Percentiles rank a stretch among this genome's conserved stretches.
Evolutionary conservation across 75 land plant genomes (phyloP).

Genomic region (Cupressus sempervirens): DNA sequence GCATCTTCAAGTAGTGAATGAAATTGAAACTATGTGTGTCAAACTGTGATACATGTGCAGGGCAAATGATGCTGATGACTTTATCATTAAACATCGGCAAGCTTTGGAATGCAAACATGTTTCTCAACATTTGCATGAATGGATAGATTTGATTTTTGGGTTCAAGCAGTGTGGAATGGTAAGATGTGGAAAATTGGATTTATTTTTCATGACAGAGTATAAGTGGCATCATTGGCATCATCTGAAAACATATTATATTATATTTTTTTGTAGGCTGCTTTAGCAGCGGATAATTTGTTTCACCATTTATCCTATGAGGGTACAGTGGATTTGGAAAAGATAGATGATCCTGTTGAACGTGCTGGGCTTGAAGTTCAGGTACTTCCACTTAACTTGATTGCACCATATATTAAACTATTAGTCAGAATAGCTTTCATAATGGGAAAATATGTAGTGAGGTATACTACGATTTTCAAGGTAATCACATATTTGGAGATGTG

Average conservation of each 20-base stretch:
- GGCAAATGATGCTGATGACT: constrained; percentile 40
- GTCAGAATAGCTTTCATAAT: not conserved
- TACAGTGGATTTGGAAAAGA: constrained; percentile 37
- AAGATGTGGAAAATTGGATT: not conserved
- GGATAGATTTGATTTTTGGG: constrained; percentile 50
- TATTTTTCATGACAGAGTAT: not conserved
- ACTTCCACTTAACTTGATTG: not conserved
- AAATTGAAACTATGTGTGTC: not conserved
- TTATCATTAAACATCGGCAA: constrained; percentile 33
- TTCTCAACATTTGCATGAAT: constrained; percentile 31
- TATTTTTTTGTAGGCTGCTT: constrained; percentile 30
- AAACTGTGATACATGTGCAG: constrained; percentile 10
- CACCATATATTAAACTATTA: not conserved
- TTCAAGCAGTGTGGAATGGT: constrained; percentile 41
- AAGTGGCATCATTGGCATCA: not conserved
- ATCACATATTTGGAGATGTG: not conserved
- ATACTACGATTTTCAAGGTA: not conserved
- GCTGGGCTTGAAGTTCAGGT: constrained; percentile 52
- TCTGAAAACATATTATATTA: not conserved
- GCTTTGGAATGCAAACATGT: constrained; percentile 43
- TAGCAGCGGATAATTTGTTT: constrained; percentile 39
- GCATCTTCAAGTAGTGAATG: not conserved
- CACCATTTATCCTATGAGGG: constrained; percentile 46
- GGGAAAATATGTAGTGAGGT: not conserved
- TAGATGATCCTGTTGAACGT: constrained; percentile 40